These are phyloP conservation scores for Aschersonia sp. DNA, from an alignment of 2,329 filamentous ascomycete genomes.

Conservation along the genomic window DNA sequence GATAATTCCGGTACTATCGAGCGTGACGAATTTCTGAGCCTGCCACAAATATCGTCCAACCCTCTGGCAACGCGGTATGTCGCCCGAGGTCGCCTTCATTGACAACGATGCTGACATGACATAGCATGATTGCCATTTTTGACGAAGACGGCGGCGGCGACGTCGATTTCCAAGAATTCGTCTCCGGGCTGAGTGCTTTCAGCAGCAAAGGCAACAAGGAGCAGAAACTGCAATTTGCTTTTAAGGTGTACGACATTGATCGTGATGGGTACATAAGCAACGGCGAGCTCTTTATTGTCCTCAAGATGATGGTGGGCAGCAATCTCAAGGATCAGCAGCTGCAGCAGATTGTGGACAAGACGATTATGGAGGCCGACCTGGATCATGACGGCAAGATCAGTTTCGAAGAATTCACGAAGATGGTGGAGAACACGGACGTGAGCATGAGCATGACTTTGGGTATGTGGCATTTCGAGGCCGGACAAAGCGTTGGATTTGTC, in stretches of 20 bases:
- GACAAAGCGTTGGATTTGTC: not conserved
- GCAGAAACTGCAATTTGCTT: slow-evolving; percentile 93
- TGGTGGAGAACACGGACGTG: slow-evolving; percentile 89
- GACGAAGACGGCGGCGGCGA: slow-evolving; percentile 96
- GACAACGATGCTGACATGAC: not conserved
- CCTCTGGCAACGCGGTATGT: slow-evolving; percentile 80
- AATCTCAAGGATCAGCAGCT: slow-evolving; percentile 98
- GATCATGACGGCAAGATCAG: slow-evolving; percentile 96
- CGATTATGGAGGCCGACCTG: slow-evolving; percentile 97
- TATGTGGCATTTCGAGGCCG: slow-evolving; percentile 17
- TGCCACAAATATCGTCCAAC: slow-evolving; percentile 96
- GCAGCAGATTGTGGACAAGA: slow-evolving; percentile 99
- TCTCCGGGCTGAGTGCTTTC: slow-evolving; percentile 87
- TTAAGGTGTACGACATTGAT: slow-evolving; percentile 99
- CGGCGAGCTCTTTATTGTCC: slow-evolving; percentile 94
- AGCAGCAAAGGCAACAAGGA: slow-evolving; percentile 98
- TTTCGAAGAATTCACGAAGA: slow-evolving; percentile 97
- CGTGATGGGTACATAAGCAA: slow-evolving; percentile 98
- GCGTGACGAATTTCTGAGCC: slow-evolving; percentile 91
- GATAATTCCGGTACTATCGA: slow-evolving; percentile 98
- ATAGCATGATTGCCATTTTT: slow-evolving; percentile 96
- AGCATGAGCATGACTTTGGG: slow-evolving; percentile 63
- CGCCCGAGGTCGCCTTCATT: not conserved
- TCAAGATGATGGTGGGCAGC: slow-evolving; percentile 99
- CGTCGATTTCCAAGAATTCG: slow-evolving; percentile 98